These are phyloP conservation scores for Claviceps fusiformis DNA, from an alignment of 2,329 filamentous ascomycete species.

Conservation along the genomic window DNA sequence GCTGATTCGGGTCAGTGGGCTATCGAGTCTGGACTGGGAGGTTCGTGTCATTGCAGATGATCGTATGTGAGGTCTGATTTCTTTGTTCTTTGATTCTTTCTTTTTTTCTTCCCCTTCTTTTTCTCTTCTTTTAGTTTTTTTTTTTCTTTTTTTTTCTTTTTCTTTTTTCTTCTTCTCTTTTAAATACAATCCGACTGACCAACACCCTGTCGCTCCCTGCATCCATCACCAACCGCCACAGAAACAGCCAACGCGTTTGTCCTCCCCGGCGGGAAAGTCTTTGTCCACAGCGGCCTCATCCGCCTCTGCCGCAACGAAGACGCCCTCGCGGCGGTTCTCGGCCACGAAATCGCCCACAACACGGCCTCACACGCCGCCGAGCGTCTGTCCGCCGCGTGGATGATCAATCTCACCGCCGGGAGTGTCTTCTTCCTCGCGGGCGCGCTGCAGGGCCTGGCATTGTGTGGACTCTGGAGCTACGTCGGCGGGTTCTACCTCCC, in stretches of 20 bases:
- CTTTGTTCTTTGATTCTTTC: not conserved
- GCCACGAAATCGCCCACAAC: slow-evolving; percentile 70
- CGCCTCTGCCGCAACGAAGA: slow-evolving; percentile 53
- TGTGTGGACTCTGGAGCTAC: slow-evolving; percentile 27
- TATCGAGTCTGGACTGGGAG: slow-evolving; percentile 51
- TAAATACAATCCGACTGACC: not conserved
- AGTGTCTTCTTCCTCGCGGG: slow-evolving; percentile 35
- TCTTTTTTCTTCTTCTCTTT: not conserved
- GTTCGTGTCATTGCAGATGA: slow-evolving; percentile 60
- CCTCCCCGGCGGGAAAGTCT: slow-evolving; percentile 65
- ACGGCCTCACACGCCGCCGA: slow-evolving; percentile 56
- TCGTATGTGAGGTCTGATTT: slow-evolving; percentile 16
- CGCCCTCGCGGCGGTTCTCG: slow-evolving; percentile 60
- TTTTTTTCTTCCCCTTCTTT: not conserved
- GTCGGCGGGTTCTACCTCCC: slow-evolving; percentile 34
- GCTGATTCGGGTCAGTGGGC: slow-evolving; percentile 53
- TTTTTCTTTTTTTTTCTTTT: not conserved
- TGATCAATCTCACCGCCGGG: slow-evolving; percentile 37
- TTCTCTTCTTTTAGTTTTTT: not conserved
- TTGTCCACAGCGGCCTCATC: slow-evolving; percentile 63
- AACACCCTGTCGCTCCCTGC: not conserved
- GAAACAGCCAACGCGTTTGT: slow-evolving; percentile 61
- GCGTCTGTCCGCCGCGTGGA: slow-evolving; percentile 39
- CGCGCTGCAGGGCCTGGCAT: slow-evolving; percentile 24
- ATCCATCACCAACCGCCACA: slow-evolving; percentile 7